Conservation (phyloP, 352 stramenopile genomes). For the Pythium myriotylum region DNA sequence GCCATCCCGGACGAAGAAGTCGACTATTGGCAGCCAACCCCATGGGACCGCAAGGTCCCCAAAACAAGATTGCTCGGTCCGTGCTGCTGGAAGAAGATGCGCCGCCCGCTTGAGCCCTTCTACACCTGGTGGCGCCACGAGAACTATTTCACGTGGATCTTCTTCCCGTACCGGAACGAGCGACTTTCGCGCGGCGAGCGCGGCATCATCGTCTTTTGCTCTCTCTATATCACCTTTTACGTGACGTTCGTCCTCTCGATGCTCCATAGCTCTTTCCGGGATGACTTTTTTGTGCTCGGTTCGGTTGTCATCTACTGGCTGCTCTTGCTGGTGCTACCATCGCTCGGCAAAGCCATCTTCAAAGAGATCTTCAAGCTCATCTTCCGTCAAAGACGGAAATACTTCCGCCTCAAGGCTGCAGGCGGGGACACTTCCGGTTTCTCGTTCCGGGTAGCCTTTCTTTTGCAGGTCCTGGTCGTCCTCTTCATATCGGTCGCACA, state of each 20-base stretch:
- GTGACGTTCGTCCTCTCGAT: constrained; percentile 71
- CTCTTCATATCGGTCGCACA: constrained; percentile 55
- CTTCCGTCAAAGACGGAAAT: constrained; percentile 70
- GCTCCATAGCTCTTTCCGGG: constrained; percentile 44
- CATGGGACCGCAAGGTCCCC: constrained; percentile 71
- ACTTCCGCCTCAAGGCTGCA: constrained; percentile 49
- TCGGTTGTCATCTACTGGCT: constrained; percentile 58
- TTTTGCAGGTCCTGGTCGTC: constrained; percentile 55
- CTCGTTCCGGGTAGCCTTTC: constrained; percentile 62
- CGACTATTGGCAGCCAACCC: constrained; percentile 71
- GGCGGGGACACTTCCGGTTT: constrained; percentile 50
- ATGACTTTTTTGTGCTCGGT: constrained; percentile 39
- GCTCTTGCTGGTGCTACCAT: constrained; percentile 51
- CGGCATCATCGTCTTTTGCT: constrained; percentile 67
- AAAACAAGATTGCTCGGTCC: constrained; percentile 62
- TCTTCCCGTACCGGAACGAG: constrained; percentile 71
- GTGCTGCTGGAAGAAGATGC: constrained; percentile 72
- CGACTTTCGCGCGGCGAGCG: constrained; percentile 56
- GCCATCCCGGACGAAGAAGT: constrained; percentile 62
- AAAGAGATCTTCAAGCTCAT: constrained; percentile 82
- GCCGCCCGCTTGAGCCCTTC: constrained; percentile 60
- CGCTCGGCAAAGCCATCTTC: constrained; percentile 66
- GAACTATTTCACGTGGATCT: constrained; percentile 83
- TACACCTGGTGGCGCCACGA: constrained; percentile 79
- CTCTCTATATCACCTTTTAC: constrained; percentile 78